Conservation (phyloP, 306 rosid species). For the Lithocarpus polystachyus region DNA sequence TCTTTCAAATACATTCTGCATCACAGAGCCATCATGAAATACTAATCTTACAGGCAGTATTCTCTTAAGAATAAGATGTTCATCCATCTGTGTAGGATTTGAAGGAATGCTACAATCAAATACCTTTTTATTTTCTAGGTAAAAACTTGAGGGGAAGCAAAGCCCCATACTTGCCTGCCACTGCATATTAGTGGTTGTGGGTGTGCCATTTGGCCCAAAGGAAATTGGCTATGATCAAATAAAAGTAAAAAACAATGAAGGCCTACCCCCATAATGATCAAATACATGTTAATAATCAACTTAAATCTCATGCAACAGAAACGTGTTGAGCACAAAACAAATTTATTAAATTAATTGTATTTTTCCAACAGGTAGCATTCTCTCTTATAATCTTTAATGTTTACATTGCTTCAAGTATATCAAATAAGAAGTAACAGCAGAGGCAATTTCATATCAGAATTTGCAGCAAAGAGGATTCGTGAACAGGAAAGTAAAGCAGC, state of each 20-base stretch:
- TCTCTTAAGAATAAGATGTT: neutral
- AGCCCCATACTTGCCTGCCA: too few relatives aligned
- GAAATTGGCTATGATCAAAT: too few relatives aligned
- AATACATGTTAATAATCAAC: neutral
- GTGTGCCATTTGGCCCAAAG: too few relatives aligned
- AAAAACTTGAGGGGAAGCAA: too few relatives aligned
- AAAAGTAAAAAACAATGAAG: too few relatives aligned
- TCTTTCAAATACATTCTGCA: too few relatives aligned
- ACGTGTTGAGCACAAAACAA: neutral
- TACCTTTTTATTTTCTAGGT: too few relatives aligned
- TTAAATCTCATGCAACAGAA: neutral
- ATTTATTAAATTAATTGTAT: neutral
- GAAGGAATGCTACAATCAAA: neutral
- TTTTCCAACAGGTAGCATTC: neutral
- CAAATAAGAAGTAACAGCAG: neutral
- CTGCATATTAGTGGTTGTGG: too few relatives aligned
- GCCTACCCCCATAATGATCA: neutral
- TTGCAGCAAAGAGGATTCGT: constrained; percentile 1
- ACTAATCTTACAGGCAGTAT: neutral
- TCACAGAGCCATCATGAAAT: neutral
- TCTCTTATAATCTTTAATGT: neutral
- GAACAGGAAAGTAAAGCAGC: neutral
- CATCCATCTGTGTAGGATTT: neutral
- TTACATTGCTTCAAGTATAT: neutral
- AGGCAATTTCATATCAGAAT: neutral